A percentile compares a stretch with the other conserved stretches of the same genome.
phyloP scores from a whole-genome alignment of 768 basidiomycete genomes.

The Tulasnella sp. region DNA sequence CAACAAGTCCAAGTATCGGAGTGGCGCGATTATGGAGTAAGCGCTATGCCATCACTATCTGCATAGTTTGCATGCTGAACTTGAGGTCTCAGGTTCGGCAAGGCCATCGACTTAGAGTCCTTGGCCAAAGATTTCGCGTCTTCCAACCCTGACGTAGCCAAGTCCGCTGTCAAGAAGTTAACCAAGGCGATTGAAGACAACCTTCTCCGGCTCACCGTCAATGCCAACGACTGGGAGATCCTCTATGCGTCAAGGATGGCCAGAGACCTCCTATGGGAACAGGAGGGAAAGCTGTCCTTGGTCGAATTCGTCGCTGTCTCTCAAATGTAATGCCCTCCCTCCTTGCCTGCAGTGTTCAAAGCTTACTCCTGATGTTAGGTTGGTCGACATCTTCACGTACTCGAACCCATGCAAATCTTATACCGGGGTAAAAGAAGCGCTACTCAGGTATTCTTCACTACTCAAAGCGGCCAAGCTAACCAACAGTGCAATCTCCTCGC shows the following conservation, averaged over 20 bases:
- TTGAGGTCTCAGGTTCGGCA: conserved; percentile 50
- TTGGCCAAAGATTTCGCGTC: conserved; percentile 72
- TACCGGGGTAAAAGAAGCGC: conserved; percentile 46
- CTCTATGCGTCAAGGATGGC: conserved; percentile 87
- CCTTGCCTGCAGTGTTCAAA: not conserved
- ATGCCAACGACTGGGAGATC: conserved; percentile 93
- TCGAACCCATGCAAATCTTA: conserved; percentile 49
- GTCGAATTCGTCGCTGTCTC: conserved; percentile 73
- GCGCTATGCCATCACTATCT: conserved; percentile 25
- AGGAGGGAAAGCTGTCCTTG: conserved; percentile 60
- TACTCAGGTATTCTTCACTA: conserved; percentile 82
- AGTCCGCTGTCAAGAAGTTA: conserved; percentile 75
- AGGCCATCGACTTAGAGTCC: conserved; percentile 59
- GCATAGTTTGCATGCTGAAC: not conserved
- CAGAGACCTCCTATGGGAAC: conserved; percentile 82
- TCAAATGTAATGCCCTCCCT: conserved; percentile 54
- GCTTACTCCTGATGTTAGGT: conserved; percentile 33
- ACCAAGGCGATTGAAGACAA: conserved; percentile 61
- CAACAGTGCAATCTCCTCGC: conserved; percentile 68
- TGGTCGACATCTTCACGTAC: conserved; percentile 78
- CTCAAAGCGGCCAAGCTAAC: conserved; percentile 70
- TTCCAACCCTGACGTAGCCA: conserved; percentile 48
- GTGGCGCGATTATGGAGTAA: conserved; percentile 49
- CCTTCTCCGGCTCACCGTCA: conserved; percentile 67
- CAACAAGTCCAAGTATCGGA: conserved; percentile 91